Percentiles rank a stretch among this genome's conserved stretches.
phyloP scores from a whole-genome alignment of 345 rosid genomes.

The Arabis hirsuta region DNA sequence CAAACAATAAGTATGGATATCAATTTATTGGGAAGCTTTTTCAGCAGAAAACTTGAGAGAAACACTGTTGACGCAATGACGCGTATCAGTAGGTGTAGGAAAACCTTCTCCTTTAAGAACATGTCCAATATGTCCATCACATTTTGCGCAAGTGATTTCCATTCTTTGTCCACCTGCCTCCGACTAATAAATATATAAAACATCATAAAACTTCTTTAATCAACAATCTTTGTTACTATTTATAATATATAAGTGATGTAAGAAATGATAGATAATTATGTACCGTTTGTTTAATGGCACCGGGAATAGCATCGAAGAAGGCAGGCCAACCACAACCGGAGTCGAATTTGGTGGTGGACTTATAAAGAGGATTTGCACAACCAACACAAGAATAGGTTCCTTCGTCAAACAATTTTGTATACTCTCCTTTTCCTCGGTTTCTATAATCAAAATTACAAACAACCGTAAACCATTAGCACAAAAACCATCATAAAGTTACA shows the following conservation, averaged over 20 bases:
- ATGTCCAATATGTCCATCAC: conserved; percentile 92
- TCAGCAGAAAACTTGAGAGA: conserved; percentile 58
- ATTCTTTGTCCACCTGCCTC: conserved; percentile 80
- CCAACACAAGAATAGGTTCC: conserved; percentile 80
- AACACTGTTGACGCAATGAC: conserved; percentile 85
- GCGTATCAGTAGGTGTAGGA: conserved; percentile 70
- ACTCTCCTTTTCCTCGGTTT: conserved; percentile 75
- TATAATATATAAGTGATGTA: no score
- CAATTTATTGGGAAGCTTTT: no score
- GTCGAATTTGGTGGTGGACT: conserved; percentile 75
- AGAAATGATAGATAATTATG: no score
- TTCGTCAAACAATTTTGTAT: conserved; percentile 60
- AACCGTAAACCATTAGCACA: no score
- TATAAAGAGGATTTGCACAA: conserved; percentile 79
- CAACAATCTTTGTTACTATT: no score
- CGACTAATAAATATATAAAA: conserved; percentile 44
- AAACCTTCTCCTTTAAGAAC: conserved; percentile 89
- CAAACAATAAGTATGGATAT: no score
- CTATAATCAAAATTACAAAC: conserved; percentile 26
- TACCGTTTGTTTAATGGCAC: conserved; percentile 70
- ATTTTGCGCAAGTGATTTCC: conserved; percentile 78
- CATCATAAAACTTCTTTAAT: no score
- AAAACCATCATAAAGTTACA: no score
- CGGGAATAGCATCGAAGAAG: conserved; percentile 79
- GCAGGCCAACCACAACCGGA: conserved; percentile 94